Evolutionary conservation across 2,329 filamentous ascomycete genomes (phyloP).

Genomic region (Bipolaris zeicola): DNA sequence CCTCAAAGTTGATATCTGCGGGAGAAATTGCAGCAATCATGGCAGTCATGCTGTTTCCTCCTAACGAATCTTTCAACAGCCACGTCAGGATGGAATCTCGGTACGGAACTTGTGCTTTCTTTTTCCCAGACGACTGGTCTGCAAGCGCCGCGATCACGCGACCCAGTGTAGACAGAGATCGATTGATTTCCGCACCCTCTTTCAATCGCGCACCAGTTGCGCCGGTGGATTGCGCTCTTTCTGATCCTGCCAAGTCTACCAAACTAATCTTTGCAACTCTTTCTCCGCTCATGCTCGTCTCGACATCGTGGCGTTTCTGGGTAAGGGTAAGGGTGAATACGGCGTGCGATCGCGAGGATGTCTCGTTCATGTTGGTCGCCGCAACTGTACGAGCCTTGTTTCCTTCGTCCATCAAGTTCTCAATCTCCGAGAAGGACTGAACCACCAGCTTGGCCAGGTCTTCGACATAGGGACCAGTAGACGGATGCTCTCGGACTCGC

Average conservation of each 20-base stretch:
- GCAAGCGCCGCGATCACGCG: constrained; percentile 96
- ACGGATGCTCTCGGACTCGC: constrained; percentile 96
- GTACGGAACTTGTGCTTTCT: constrained; percentile 85
- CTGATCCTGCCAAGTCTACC: constrained; percentile 96
- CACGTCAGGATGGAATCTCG: constrained; percentile 96
- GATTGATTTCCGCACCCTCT: constrained; percentile 97
- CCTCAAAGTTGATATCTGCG: constrained; percentile 98
- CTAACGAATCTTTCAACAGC: constrained; percentile 94
- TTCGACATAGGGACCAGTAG: constrained; percentile 96
- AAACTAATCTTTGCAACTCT: constrained; percentile 98
- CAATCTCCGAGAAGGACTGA: constrained; percentile 91
- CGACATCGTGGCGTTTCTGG: constrained; percentile 86
- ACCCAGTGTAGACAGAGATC: constrained; percentile 92
- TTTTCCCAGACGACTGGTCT: constrained; percentile 84
- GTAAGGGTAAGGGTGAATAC: constrained; percentile 96
- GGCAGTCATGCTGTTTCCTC: constrained; percentile 98
- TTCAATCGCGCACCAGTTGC: constrained; percentile 94
- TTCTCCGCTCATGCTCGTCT: constrained; percentile 96
- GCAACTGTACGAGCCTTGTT: constrained; percentile 98
- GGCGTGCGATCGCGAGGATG: constrained; percentile 95
- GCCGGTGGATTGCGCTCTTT: constrained; percentile 94
- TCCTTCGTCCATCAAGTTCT: constrained; percentile 97
- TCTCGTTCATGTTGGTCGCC: constrained; percentile 99
- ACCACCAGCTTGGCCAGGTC: constrained; percentile 96
- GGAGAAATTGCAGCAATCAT: constrained; percentile 99